Evolutionary conservation across 495 filamentous ascomycete species (phyloP).

Genomic region (Parathielavia hyrcaniae): DNA sequence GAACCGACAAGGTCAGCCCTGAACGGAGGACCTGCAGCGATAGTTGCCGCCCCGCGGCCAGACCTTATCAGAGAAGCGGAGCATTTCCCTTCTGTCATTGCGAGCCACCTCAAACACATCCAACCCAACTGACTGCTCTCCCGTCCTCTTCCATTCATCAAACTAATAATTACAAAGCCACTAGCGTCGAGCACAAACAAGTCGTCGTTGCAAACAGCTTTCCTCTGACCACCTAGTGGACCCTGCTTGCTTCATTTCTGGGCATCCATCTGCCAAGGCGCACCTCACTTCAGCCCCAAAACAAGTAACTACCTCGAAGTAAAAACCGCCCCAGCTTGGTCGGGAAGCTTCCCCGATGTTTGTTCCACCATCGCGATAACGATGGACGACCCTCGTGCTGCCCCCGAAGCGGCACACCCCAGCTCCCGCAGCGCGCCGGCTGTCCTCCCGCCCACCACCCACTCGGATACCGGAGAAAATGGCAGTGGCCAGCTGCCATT

Average conservation of each 20-base stretch:
- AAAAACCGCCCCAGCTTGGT: background rate
- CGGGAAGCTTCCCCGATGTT: constrained; percentile 23
- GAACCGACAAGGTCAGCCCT: too few species aligned
- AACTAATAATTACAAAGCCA: too few species aligned
- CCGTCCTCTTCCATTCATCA: too few species aligned
- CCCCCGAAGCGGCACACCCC: constrained; percentile 29
- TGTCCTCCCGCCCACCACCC: constrained; percentile 21
- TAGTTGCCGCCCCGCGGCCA: too few species aligned
- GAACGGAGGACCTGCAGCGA: too few species aligned
- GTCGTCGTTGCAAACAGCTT: background rate
- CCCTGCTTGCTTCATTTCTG: background rate
- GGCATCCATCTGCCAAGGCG: constrained; percentile 3
- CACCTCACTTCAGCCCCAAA: background rate
- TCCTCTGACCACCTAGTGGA: background rate
- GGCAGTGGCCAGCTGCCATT: constrained; percentile 26
- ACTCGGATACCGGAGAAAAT: constrained; percentile 24
- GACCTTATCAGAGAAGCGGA: too few species aligned
- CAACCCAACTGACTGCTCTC: too few species aligned
- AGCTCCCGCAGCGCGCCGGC: constrained; percentile 21
- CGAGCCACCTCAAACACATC: too few species aligned
- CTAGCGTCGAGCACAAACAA: too few species aligned
- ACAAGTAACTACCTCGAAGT: background rate
- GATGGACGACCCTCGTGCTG: constrained; percentile 37
- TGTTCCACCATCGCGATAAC: constrained; percentile 36
- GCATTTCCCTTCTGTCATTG: too few species aligned